A percentile compares a stretch with the other conserved stretches of the same genome.
phyloP scores from a whole-genome alignment of 176 grass and related monocot genomes.

The Miscanthus lutarioriparius region DNA sequence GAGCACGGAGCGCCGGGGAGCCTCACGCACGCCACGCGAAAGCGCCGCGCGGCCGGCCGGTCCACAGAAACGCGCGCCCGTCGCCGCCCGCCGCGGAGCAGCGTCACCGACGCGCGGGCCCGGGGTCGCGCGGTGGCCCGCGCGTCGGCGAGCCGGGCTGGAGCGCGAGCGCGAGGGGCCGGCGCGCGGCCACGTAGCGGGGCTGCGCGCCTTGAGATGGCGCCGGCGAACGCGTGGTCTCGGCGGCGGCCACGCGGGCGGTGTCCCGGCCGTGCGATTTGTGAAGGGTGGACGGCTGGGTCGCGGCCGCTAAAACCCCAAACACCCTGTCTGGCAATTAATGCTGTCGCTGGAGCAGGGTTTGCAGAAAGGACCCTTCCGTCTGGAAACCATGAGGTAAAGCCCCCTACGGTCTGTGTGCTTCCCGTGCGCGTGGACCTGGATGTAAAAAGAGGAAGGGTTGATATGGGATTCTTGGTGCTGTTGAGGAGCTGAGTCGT shows the following conservation, averaged over 20 bases:
- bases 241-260: conserved; percentile 31
- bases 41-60: not conserved
- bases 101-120: not conserved
- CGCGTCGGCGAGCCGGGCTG: not conserved
- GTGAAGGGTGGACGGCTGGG: not conserved
- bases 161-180: not conserved
- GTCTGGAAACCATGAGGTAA: fast-evolving
- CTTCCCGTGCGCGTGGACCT: not conserved
- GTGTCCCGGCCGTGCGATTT: not conserved
- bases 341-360: not conserved
- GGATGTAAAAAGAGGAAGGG: fast-evolving
- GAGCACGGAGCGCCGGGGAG: not conserved
- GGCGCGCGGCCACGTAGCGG: conserved; percentile 47
- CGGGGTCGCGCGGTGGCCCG: fast-evolving
- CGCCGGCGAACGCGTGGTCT: conserved; percentile 42
- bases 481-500: not conserved
- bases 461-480: fast-evolving
- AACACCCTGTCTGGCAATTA: conserved; percentile 19
- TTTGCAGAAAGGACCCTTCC: fast-evolving
- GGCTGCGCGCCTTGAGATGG: conserved; percentile 56
- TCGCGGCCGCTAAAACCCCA: conserved; percentile 36
- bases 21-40: not conserved
- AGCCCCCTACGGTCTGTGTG: fast-evolving
- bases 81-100: too few species aligned
- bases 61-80: too few species aligned